Evolutionary conservation across 2,329 filamentous ascomycete species (phyloP).

Genomic region (Microdochium paspali): DNA sequence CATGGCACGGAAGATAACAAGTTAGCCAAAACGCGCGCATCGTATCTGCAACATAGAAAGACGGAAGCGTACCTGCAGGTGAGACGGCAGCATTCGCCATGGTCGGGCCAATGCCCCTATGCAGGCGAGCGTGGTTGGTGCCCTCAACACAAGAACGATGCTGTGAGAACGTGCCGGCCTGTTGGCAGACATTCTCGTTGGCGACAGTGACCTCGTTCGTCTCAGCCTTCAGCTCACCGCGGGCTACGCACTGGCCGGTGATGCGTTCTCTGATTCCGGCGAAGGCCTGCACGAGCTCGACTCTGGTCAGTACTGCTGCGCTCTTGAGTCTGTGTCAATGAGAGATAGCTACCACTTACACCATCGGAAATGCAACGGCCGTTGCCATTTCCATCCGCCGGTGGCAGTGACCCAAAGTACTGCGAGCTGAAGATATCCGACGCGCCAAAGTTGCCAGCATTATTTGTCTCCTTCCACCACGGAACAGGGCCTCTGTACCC

Average conservation of each 20-base stretch:
- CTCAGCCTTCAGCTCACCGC: not conserved
- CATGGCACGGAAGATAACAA: not conserved
- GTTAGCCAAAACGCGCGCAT: not conserved
- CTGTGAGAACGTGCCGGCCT: not conserved
- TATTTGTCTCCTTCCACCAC: constrained; percentile 25
- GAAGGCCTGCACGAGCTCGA: not conserved
- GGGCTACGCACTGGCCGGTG: not conserved
- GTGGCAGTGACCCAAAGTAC: constrained; percentile 18
- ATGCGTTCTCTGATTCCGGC: not conserved
- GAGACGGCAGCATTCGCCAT: constrained; percentile 21
- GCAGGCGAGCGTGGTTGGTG: constrained; percentile 20
- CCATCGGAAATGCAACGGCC: constrained; percentile 17
- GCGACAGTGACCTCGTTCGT: not conserved
- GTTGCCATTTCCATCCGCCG: constrained; percentile 8
- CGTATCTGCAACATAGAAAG: too few species aligned
- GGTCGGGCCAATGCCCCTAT: constrained; percentile 20
- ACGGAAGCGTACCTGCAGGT: too few species aligned
- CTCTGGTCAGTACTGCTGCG: not conserved
- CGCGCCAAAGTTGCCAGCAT: constrained; percentile 17
- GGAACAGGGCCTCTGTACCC: constrained; percentile 19
- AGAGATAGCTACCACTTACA: constrained; percentile 4
- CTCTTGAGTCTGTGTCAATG: not conserved
- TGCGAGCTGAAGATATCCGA: constrained; percentile 16
- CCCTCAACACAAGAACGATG: constrained; percentile 5
- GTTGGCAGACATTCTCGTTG: not conserved